Evolutionary conservation across 805 yeast species (phyloP).

Genomic region (Candida corydali): DNA sequence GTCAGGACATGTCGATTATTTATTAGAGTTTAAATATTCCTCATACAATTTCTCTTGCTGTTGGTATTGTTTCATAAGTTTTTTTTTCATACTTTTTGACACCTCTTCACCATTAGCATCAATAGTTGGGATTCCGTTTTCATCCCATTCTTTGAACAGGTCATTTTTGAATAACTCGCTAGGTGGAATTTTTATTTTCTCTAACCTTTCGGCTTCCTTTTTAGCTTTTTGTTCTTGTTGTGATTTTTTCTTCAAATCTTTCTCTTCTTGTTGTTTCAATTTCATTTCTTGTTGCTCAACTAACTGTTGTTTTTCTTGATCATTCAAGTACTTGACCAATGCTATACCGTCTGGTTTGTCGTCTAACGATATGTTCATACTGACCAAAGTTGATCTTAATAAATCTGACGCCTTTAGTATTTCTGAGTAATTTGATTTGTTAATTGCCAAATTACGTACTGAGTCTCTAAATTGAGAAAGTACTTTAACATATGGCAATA

Average conservation of each 20-base stretch:
- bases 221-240: conserved; percentile 49
- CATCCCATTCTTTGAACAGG: conserved; percentile 75
- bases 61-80: conserved; percentile 71
- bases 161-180: conserved; percentile 62
- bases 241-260: conserved; percentile 54
- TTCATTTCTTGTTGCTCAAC: conserved; percentile 57
- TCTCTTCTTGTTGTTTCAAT: conserved; percentile 53
- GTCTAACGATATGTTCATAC: conserved; percentile 79
- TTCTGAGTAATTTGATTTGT: conserved; percentile 44
- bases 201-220: conserved; percentile 59
- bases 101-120: conserved; percentile 77
- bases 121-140: conserved; percentile 74
- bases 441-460: conserved; percentile 71
- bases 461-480: conserved; percentile 78
- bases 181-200: conserved; percentile 68
- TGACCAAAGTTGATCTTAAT: conserved; percentile 66
- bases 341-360: conserved; percentile 84
- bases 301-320: conserved; percentile 64
- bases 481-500: conserved; percentile 75
- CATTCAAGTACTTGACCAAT: conserved; percentile 73
- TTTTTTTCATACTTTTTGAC: conserved; percentile 81
- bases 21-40: conserved; percentile 43
- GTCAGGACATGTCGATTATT: too few relatives aligned
- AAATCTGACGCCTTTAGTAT: conserved; percentile 70
- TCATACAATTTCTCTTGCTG: conserved; percentile 80